Percentiles rank a stretch among this genome's conserved stretches.
Conservation (phyloP, 1,284 basidiomycete species). For the Anthracocystis walkeri region DNA sequence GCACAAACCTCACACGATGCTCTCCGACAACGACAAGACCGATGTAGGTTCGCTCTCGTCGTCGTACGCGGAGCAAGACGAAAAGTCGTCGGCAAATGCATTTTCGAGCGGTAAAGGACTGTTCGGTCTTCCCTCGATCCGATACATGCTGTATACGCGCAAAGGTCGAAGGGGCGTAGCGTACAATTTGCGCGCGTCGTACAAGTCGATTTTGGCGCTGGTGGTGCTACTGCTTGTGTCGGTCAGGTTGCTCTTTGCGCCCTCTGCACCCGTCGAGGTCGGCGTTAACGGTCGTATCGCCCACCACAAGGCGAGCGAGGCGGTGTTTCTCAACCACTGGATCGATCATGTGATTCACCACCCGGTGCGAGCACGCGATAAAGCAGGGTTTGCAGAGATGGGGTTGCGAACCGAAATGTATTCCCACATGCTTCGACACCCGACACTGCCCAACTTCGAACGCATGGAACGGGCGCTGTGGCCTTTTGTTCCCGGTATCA, state of each 20-base stretch:
- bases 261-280: constrained; percentile 16
- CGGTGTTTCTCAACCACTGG: constrained; percentile 46
- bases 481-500: constrained; percentile 54
- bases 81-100: neutral
- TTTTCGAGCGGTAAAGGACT: neutral
- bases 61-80: constrained; percentile 2
- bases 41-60: constrained; percentile 23
- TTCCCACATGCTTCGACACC: constrained; percentile 46
- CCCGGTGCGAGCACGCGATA: constrained; percentile 45
- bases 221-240: constrained; percentile 18
- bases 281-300: constrained; percentile 29
- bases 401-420: constrained; percentile 52
- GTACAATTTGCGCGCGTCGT: constrained; percentile 6
- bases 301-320: constrained; percentile 26
- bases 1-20: constrained; percentile 14
- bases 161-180: constrained; percentile 22
- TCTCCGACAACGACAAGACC: constrained; percentile 27
- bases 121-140: constrained; percentile 12
- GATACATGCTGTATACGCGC: constrained; percentile 22
- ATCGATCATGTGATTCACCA: constrained; percentile 48
- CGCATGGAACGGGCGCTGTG: constrained; percentile 50
- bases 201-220: constrained; percentile 18
- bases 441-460: constrained; percentile 45
- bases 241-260: constrained; percentile 11
- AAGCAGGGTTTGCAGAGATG: constrained; percentile 53